A percentile compares a stretch with the other conserved stretches of the same genome.
These are phyloP conservation scores for Fusarium brevicatenulatum DNA, from an alignment of 2,329 filamentous ascomycete genomes.

Conservation along the genomic window DNA sequence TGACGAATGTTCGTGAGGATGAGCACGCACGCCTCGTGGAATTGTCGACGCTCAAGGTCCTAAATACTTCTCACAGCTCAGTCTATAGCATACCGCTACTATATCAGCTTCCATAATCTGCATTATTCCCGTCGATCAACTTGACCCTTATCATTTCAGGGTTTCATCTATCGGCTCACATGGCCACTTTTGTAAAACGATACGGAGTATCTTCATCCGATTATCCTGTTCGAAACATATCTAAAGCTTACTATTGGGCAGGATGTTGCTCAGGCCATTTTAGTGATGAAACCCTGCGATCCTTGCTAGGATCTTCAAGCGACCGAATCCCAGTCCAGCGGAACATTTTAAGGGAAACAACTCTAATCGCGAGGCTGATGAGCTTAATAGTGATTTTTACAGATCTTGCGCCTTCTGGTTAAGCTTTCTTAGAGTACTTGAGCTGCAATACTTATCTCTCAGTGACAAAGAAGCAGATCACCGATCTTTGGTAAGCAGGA, in stretches of 20 bases:
- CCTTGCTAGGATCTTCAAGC: neutral
- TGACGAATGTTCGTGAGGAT: slow-evolving; percentile 13
- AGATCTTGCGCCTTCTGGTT: neutral
- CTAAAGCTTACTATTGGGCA: slow-evolving; percentile 1
- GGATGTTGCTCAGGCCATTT: neutral
- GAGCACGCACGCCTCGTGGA: neutral
- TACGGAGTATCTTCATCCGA: slow-evolving; percentile 19
- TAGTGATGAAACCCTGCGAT: neutral
- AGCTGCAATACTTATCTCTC: neutral
- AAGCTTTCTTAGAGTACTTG: no score
- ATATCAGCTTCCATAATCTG: neutral
- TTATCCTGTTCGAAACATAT: neutral
- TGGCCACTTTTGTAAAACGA: slow-evolving; percentile 8
- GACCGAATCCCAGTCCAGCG: neutral
- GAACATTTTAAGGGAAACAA: neutral
- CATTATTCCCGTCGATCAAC: slow-evolving; percentile 9
- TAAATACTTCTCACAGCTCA: neutral
- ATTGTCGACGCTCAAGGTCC: neutral
- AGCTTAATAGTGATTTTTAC: neutral
- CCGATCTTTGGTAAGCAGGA: no score
- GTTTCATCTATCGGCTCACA: slow-evolving; percentile 17
- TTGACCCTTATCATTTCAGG: slow-evolving; percentile 1
- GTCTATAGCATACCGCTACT: neutral
- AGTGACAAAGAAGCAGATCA: no score
- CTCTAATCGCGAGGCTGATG: neutral